Conservation (phyloP, 78 protist species). For the Dictyostelium firmibasis region DNA sequence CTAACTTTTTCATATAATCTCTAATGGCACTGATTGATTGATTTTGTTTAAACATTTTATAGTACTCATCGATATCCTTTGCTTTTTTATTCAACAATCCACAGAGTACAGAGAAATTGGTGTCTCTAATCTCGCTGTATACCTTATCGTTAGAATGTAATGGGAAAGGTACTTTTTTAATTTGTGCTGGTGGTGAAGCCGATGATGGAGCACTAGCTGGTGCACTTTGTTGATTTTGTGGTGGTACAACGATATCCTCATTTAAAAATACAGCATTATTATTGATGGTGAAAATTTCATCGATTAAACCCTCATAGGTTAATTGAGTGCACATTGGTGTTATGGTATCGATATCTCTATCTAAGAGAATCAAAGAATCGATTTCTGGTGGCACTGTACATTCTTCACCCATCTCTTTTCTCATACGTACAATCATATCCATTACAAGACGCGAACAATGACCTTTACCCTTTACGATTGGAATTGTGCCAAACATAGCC, state of each 20-base stretch:
- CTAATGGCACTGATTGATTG: slow-evolving; percentile 49
- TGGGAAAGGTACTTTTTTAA: slow-evolving; percentile 53
- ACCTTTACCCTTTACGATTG: slow-evolving; percentile 90
- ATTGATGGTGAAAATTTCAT: slow-evolving; percentile 87
- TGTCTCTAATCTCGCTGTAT: slow-evolving; percentile 77
- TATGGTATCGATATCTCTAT: slow-evolving; percentile 84
- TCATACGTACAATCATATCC: slow-evolving; percentile 79
- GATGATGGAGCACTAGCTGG: background rate
- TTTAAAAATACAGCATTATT: slow-evolving; percentile 46
- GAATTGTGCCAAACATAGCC: slow-evolving; percentile 88
- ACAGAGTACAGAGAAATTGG: slow-evolving; percentile 47
- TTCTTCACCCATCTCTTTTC: slow-evolving; percentile 64
- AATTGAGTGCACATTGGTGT: slow-evolving; percentile 89
- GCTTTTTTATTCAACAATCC: slow-evolving; percentile 82
- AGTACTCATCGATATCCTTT: slow-evolving; percentile 19
- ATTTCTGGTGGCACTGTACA: slow-evolving; percentile 72
- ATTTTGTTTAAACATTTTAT: slow-evolving; percentile 39
- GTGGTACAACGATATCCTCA: slow-evolving; percentile 41
- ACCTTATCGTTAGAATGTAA: slow-evolving; percentile 35
- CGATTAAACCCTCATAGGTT: slow-evolving; percentile 97
- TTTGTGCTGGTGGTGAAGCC: background rate
- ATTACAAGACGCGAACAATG: slow-evolving; percentile 55
- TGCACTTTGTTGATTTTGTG: background rate
- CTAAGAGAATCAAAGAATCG: slow-evolving; percentile 88
- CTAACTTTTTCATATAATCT: slow-evolving; percentile 73